Evolutionary conservation across 208 protist species (phyloP), one percentile per base, ranked within the genome.

Genomic region (Leishmania arabica): DNA sequence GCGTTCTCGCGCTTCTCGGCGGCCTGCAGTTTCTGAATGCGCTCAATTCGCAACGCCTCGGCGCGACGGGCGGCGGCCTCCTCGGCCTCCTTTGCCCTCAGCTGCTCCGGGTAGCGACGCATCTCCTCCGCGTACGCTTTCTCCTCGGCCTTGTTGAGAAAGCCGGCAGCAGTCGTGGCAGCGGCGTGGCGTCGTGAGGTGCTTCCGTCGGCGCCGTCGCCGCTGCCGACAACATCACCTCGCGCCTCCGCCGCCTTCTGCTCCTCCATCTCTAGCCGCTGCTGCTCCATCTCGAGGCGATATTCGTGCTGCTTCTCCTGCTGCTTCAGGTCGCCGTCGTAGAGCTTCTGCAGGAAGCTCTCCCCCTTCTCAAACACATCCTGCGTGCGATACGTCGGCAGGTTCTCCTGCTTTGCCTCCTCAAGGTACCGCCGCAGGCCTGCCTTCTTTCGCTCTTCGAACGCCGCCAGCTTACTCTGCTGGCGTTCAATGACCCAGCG

Each of bases 11-110:
- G 79, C 87, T 93, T 92, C 80, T 97, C 90, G 37, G 66, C 86
- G 5, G 92, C 92, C 83, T 97, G 95, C 73, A 94, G 42, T 64
- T 85, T 80, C 47, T 93, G 91, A 49, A 93, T 92, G 13, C 37
- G 68, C 76, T 87, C 82, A 42, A 95, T 49, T 1, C 81, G 80
- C 42, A 91, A 78, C 8, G 86, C 88, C 72, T 91, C 88, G 15
- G 75, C 85, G 0, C 86, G 82, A 27, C 87, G 88, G 34, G 62
- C 73, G 24, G 80, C 85, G 24, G 79, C 81, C 54, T 90, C 87
- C 47, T 66, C 86, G n/a, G 80, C 80, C 70, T 87, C 79, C 83
- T 93, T 82, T 15, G 83, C 86, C 62, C 77, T 77, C 45, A 95
- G n/a, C 75, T 84, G 69, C 60, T 80, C 92, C 19, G 92, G 91